Conservation (phyloP, 2,329 filamentous ascomycete genomes). For the Cladosporium velox region DNA sequence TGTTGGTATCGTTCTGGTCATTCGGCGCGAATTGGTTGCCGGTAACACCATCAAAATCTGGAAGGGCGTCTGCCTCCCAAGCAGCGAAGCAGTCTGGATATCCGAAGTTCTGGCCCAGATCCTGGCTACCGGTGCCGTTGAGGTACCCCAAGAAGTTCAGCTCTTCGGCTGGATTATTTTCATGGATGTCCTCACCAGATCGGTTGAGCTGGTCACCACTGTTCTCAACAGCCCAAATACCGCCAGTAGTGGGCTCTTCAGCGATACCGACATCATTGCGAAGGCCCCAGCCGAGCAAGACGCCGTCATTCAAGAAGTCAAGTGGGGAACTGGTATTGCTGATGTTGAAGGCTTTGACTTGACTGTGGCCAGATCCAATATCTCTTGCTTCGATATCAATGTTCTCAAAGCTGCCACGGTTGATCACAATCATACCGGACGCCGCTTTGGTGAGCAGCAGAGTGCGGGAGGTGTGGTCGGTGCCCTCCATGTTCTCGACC, state of each 20-base stretch:
- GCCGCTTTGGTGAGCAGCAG: constrained; percentile 60
- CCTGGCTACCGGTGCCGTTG: constrained; percentile 47
- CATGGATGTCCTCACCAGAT: constrained; percentile 43
- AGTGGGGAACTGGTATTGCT: constrained; percentile 40
- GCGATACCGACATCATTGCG: constrained; percentile 71
- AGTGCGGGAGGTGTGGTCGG: constrained; percentile 67
- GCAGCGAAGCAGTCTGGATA: constrained; percentile 70
- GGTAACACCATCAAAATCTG: constrained; percentile 44
- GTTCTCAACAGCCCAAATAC: constrained; percentile 66
- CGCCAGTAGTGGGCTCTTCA: constrained; percentile 58
- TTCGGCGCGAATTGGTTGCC: constrained; percentile 55
- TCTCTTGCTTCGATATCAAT: constrained; percentile 59
- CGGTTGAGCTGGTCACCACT: constrained; percentile 62
- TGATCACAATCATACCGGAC: constrained; percentile 63
- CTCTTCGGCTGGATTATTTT: constrained; percentile 55
- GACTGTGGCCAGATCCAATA: constrained; percentile 60
- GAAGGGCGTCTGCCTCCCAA: constrained; percentile 60
- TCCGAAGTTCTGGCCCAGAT: constrained; percentile 62
- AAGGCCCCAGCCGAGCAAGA: constrained; percentile 65
- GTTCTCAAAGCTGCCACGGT: constrained; percentile 65
- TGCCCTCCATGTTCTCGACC: constrained; percentile 62
- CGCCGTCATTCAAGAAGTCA: constrained; percentile 54
- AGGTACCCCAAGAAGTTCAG: constrained; percentile 71
- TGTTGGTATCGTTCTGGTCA: constrained; percentile 47
- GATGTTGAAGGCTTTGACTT: constrained; percentile 65